Conservation (phyloP, 352 stramenopile species). For the Phytophthora ramorum region DNA sequence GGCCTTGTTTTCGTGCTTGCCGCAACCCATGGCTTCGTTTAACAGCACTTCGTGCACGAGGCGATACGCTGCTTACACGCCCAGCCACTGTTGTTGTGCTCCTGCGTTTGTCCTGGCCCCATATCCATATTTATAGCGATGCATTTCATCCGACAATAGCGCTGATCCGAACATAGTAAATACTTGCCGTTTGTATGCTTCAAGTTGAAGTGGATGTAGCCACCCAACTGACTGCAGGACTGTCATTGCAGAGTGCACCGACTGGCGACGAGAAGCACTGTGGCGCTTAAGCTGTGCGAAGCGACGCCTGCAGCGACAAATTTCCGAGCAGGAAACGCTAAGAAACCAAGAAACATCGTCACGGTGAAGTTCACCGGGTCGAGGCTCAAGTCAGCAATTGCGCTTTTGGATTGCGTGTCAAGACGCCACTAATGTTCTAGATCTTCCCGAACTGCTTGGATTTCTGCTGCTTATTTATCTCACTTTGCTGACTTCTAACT, state of each 20-base stretch:
- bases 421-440: conserved; percentile 19
- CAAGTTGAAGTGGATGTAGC: conserved; percentile 33
- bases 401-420: conserved; percentile 17
- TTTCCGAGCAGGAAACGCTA: conserved; percentile 12
- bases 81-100: conserved; percentile 10
- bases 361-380: too few relatives aligned
- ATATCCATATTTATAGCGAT: conserved; percentile 18
- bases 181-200: conserved; percentile 23
- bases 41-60: not conserved
- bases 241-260: not conserved
- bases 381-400: too few relatives aligned
- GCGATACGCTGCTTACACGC: not conserved
- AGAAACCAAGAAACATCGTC: not conserved
- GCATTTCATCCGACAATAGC: conserved; percentile 24
- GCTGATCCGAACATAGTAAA: not conserved
- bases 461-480: conserved; percentile 4
- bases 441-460: conserved; percentile 25
- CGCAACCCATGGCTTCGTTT: conserved; percentile 23
- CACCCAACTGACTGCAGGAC: not conserved
- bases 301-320: not conserved
- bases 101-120: not conserved
- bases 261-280: too few relatives aligned
- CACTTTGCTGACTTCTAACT: conserved; percentile 11
- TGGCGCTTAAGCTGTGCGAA: too few relatives aligned
- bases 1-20: conserved; percentile 14